Conservation (phyloP, 208 protist species). For the Trypanosoma lewisi region DNA sequence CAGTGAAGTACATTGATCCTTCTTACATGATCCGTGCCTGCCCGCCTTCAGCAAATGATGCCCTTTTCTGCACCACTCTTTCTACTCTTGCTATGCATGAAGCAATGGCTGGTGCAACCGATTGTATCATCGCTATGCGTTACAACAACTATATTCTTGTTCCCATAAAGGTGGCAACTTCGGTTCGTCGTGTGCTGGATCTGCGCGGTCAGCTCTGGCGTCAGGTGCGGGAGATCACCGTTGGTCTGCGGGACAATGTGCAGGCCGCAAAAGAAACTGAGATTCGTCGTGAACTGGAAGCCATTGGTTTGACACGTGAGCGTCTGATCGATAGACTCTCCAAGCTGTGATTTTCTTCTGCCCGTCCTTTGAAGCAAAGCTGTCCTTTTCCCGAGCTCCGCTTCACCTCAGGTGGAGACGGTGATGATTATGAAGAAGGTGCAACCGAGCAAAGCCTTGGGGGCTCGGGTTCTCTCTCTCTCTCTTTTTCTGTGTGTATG, state of each 20-base stretch:
- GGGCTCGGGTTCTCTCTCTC: too few species aligned
- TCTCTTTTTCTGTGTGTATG: too few species aligned
- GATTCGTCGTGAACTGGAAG: conserved; percentile 76
- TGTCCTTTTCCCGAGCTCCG: too few species aligned
- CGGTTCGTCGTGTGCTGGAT: conserved; percentile 80
- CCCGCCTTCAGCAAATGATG: conserved; percentile 87
- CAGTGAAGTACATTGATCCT: conserved; percentile 96
- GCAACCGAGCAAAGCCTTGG: too few species aligned
- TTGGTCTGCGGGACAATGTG: conserved; percentile 72
- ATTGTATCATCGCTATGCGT: conserved; percentile 85
- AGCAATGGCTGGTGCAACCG: conserved; percentile 86
- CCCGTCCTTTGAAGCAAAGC: too few species aligned
- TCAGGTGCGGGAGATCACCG: conserved; percentile 87
- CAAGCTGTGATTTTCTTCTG: conserved; percentile 42
- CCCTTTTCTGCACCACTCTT: conserved; percentile 84
- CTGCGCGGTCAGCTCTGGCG: conserved; percentile 82
- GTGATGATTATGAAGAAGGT: too few species aligned
- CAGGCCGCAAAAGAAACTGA: conserved; percentile 47
- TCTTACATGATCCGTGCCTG: conserved; percentile 95
- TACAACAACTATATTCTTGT: conserved; percentile 92
- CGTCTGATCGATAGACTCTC: conserved; percentile 59
- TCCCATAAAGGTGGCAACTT: conserved; percentile 85
- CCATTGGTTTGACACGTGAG: conserved; percentile 56
- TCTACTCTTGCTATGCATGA: conserved; percentile 89
- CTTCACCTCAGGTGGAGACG: too few species aligned